A percentile compares a stretch with the other conserved stretches of the same genome.
Evolutionary conservation across 176 grass and related monocot genomes (phyloP).

Genomic region (bread wheat (Triticum aestivum)): DNA sequence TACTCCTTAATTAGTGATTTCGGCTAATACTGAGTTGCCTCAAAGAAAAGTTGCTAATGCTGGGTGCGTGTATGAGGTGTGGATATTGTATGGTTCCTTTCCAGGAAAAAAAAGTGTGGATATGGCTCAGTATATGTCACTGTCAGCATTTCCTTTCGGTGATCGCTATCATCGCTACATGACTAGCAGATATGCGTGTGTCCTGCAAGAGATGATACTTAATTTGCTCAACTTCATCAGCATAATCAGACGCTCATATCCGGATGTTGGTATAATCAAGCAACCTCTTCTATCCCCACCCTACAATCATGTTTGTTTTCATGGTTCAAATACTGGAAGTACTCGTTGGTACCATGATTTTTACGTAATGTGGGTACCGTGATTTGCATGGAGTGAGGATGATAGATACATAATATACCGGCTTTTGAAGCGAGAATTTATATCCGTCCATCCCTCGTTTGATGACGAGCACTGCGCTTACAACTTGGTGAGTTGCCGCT

Average conservation of each 20-base stretch:
- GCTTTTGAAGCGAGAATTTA: too few relatives aligned
- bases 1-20: too few relatives aligned
- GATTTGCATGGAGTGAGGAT: too few relatives aligned
- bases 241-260: background rate
- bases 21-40: too few relatives aligned
- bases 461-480: too few relatives aligned
- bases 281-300: background rate
- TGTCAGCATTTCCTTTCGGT: background rate
- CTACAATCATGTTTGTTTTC: background rate
- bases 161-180: background rate
- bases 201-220: background rate
- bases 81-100: background rate
- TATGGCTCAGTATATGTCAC: background rate
- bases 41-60: too few relatives aligned
- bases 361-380: too few relatives aligned
- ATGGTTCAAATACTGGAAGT: background rate
- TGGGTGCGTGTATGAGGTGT: constrained; percentile 6
- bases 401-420: too few relatives aligned
- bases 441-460: too few relatives aligned
- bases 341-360: too few relatives aligned
- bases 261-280: constrained; percentile 5
- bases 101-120: background rate
- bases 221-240: background rate
- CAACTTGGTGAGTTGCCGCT: too few relatives aligned
- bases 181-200: background rate